Evolutionary conservation across 768 basidiomycete genomes (phyloP), one percentile per base, ranked within the genome.

Genomic region (Termitomyces sp.): DNA sequence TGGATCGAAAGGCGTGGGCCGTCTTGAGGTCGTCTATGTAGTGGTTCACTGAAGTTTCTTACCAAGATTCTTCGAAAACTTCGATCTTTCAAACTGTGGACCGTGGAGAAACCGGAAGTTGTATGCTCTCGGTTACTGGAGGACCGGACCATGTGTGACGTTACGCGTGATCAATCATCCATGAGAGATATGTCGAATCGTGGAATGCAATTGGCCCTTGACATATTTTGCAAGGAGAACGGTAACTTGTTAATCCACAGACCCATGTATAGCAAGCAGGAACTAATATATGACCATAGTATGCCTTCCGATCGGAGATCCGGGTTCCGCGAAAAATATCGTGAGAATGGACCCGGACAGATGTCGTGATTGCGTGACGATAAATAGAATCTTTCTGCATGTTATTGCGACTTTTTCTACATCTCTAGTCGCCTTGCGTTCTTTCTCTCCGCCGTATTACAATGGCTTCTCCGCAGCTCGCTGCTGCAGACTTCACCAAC

Each of bases 401-500:
- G 33, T 47, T 35, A 52, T 51, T 51, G 35, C 45, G 38, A 55
- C 49, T 53, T 59, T 41, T 49, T 45, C 51, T 50, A 58, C 49
- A 26, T 20, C 51, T 38, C 32, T 13, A 61, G 52, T 49, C 55
- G 54, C 44, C 58, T 47, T 41, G 49, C 47, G 52, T 38, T 49
- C 55, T 26, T 51, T 56, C 50, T 48, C 56, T 56, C 57, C 57
- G 43, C 32, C 46, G 52, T 62, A 60, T 46, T 62, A 4, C 41
- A 65, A 60, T 71, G 71, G 68, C 56, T 63, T 55, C 61, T 65
- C 46, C 57, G 59, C 63, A 59, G 58, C 58, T 66, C 67, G 63
- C 76, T 60, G 72, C 75, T 41, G 70, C 71, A 54, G 66, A 73
- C 45, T 89, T 90, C 70, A 84, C 80, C 22, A 76, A 83, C 63